Percentiles rank a stretch among this genome's conserved stretches.
Conservation (phyloP, 768 basidiomycete genomes). For the Cystobasidium ongulense region DNA sequence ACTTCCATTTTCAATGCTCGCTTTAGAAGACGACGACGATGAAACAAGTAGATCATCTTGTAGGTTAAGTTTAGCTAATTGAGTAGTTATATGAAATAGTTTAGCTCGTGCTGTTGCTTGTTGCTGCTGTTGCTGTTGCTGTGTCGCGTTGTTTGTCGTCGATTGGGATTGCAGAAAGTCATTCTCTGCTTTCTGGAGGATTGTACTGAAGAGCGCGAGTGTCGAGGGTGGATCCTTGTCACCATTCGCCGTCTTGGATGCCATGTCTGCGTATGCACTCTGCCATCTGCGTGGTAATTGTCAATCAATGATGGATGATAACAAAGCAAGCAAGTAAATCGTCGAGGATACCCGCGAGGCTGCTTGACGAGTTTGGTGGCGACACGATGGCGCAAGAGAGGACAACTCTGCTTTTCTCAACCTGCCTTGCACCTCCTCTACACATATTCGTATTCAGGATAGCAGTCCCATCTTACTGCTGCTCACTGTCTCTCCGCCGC, state of each 20-base stretch:
- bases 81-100: conserved; percentile 19
- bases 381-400: background rate
- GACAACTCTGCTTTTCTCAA: too few relatives aligned
- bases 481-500: too few relatives aligned
- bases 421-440: too few relatives aligned
- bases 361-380: background rate
- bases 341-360: background rate
- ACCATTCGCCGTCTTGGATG: background rate
- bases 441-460: too few relatives aligned
- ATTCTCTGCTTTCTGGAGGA: conserved; percentile 16
- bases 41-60: conserved; percentile 1
- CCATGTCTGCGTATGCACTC: too few relatives aligned
- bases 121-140: too few relatives aligned
- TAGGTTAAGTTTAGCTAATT: background rate
- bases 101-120: background rate
- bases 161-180: background rate
- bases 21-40: too few relatives aligned
- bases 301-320: too few relatives aligned
- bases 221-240: conserved; percentile 14
- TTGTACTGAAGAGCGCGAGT: conserved; percentile 10
- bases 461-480: too few relatives aligned
- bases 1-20: background rate
- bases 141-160: too few relatives aligned
- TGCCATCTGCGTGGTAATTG: too few relatives aligned
- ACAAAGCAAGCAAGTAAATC: too few relatives aligned